Evolutionary conservation across 164 flowering plant species (phyloP).

Genomic region (Malania oleifera): DNA sequence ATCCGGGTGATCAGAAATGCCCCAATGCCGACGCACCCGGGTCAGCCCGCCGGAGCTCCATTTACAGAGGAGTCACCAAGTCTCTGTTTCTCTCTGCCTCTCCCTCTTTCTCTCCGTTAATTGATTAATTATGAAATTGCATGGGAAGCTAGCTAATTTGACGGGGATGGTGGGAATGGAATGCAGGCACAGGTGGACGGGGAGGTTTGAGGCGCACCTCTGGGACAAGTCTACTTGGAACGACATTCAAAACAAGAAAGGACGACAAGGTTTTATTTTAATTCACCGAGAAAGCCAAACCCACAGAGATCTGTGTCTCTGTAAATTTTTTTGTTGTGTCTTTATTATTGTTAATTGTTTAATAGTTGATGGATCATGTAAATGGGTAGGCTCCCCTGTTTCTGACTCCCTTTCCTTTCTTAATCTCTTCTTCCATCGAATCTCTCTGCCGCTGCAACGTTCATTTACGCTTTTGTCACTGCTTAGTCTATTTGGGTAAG

Average conservation of each 20-base stretch:
- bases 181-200: constrained; percentile 98
- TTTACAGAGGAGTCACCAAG: constrained; percentile 96
- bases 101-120: no score
- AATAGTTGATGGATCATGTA: no score
- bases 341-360: background rate
- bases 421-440: constrained; percentile 12
- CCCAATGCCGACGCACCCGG: constrained; percentile 9
- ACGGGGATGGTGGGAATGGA: no score
- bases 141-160: no score
- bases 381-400: no score
- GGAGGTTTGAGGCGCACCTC: constrained; percentile 91
- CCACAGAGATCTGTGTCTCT: constrained; percentile 31
- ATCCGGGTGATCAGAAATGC: constrained; percentile 18
- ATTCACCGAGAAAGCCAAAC: no score
- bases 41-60: constrained; percentile 56
- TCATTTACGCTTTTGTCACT: constrained; percentile 34
- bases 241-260: constrained; percentile 78
- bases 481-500: constrained; percentile 85
- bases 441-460: constrained; percentile 36
- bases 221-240: constrained; percentile 93
- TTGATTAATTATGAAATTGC: no score
- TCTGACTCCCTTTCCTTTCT: constrained; percentile 26
- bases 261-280: constrained; percentile 97
- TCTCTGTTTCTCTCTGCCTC: no score
- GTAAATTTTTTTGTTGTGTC: constrained; percentile 1